These are phyloP conservation scores for Termitomyces sp. DNA, from an alignment of 768 basidiomycete species.

Conservation along the genomic window DNA sequence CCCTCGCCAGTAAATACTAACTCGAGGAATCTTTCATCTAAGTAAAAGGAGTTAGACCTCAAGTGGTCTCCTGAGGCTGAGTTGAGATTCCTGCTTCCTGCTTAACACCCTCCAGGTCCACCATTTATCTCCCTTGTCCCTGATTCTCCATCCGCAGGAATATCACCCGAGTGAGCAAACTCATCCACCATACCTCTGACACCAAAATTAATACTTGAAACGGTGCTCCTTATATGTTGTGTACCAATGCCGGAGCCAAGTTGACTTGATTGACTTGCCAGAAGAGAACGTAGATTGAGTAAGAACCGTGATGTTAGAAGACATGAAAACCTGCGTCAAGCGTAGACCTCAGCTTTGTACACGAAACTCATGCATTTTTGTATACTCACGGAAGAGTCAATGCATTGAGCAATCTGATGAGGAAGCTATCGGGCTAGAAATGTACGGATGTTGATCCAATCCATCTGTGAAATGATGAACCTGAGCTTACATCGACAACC, in stretches of 20 bases:
- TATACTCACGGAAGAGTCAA: slow-evolving; percentile 12
- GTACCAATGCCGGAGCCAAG: background rate
- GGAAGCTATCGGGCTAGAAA: slow-evolving; percentile 1
- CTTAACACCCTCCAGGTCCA: background rate
- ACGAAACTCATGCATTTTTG: background rate
- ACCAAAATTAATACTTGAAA: slow-evolving; percentile 10
- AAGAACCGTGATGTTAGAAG: slow-evolving; percentile 17
- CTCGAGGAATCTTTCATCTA: background rate
- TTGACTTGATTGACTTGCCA: background rate
- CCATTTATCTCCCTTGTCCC: background rate
- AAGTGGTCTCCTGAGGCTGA: background rate
- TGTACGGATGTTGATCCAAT: background rate
- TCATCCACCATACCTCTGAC: slow-evolving; percentile 7
- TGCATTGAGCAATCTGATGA: slow-evolving; percentile 12
- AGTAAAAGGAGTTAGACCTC: background rate
- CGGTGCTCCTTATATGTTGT: background rate
- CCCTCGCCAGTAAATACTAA: background rate
- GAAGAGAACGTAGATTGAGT: slow-evolving; percentile 9
- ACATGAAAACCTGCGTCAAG: slow-evolving; percentile 11
- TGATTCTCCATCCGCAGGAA: background rate
- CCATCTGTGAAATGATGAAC: background rate
- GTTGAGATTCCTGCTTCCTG: background rate
- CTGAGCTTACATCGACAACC: background rate
- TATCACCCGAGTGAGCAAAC: background rate
- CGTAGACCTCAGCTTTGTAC: background rate